Conservation (phyloP, 768 basidiomycete species). For the Tulasnella sp. region DNA sequence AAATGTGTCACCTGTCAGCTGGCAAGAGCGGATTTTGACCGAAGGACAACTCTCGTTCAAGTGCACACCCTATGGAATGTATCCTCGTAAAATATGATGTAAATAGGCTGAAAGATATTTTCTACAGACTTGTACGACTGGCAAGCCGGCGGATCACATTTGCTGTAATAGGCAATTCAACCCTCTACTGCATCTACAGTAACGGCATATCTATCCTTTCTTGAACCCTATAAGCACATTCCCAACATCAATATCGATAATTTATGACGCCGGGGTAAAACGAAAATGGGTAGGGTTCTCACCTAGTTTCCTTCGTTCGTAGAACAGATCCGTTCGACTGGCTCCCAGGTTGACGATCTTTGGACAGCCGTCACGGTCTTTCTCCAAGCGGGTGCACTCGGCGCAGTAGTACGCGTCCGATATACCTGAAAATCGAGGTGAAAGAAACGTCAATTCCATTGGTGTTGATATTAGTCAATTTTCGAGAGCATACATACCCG, state of each 20-base stretch:
- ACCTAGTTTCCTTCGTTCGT: conserved; percentile 80
- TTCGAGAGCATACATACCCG: conserved; percentile 46
- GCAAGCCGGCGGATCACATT: too few species aligned
- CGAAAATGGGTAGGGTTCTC: conserved; percentile 21
- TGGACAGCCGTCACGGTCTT: conserved; percentile 95
- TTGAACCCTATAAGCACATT: conserved; percentile 47
- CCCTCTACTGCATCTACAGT: too few species aligned
- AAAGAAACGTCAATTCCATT: too few species aligned
- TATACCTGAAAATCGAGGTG: conserved; percentile 53
- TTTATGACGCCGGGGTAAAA: background rate
- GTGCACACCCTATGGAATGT: too few species aligned
- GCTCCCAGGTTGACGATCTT: conserved; percentile 98
- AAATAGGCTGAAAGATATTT: too few species aligned
- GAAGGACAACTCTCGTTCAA: too few species aligned
- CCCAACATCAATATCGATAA: background rate
- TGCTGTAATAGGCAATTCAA: too few species aligned
- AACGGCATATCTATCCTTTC: conserved; percentile 48
- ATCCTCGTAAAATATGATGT: too few species aligned
- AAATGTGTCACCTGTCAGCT: too few species aligned
- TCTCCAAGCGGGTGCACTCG: conserved; percentile 92
- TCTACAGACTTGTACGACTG: too few species aligned
- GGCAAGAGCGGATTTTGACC: too few species aligned
- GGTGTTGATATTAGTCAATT: background rate
- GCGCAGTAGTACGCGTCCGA: conserved; percentile 99
- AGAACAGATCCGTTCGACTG: conserved; percentile 84